Base-by-base conservation (phyloP, 2,329 filamentous ascomycete genomes). In the Nemania sp. region DNA sequence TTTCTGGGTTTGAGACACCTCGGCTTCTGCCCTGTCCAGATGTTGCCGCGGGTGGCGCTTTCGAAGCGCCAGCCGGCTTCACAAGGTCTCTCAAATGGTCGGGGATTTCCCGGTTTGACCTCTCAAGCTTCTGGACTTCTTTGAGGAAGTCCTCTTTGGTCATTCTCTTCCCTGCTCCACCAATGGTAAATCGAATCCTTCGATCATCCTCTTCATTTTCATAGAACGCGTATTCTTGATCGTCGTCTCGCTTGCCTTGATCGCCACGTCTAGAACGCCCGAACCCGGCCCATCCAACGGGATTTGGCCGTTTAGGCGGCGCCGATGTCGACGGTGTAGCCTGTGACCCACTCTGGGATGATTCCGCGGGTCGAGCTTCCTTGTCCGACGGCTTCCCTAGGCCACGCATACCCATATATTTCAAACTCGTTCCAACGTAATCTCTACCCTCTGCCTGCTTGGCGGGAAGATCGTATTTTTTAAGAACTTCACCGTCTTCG, bases 401-500 rank as follows among this genome's bases (percentile, higher is more conserved):
- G 7, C 74, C 72, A 22, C 77, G 74, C 60, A 82, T 77, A 44
- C 80, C 80, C 66, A 83, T 77, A 53, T 80, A 80, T 64, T 81
- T 82, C 30, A 82, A 71, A 50, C 79, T 72, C 20, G 76, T 72
- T 15, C 72, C 71, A 24, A 80, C 69, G 15, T 71, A 68, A 11
- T 76, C 72, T 53, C 72, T 75, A 14, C 67, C 67, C 11, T 77
- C 75, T 0, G 62, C 57, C 58, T 79, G 82, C 22, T 81, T 72
- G 0, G 79, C 74, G 1, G 88, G 86, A 23, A 93, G 80, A 59
- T 92, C 86, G 67, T 91, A 92, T 52, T 89, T 86, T 75, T 92
- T 92, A 68, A 95, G 82, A 26, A 95, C 90, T 68, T 95, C 90
- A 37, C 90, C 90, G 63, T 92, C 86, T 69, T 89, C 88, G 58